Evolutionary conservation across 257 asterid species (phyloP), one percentile per base, ranked within the genome.

Genomic region (Penstemon barbatus): DNA sequence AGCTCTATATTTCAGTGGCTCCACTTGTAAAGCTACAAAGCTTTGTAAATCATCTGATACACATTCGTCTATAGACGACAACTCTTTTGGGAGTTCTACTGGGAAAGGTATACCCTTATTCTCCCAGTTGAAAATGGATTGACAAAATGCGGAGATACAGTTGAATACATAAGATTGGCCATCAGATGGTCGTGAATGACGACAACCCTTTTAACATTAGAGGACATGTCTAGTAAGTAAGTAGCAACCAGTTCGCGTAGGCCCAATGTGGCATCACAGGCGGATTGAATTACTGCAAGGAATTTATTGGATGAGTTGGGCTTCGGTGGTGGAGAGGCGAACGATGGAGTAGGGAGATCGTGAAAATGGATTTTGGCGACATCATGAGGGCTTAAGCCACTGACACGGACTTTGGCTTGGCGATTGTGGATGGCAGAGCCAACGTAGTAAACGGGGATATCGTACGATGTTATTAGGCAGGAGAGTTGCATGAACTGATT

Each of bases 91-190:
- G n/a, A 74, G 57, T 2, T 61, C 52, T 3, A 45, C 5, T 0
- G 80, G 84, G 61, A 82, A 66, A 3, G 87, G 82, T 63, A 48
- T 64, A 36, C 75, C 82, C 3, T 33, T 11, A 1, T 0, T 2
- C n/a, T 69, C 76, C 55, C 65, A 72, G 0, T 25, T n/a, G 37
- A 43, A 50, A 2, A 60, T 40, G 40, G 69, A 43, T n/a, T 13
- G 7, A 15, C 75, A 63, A 40, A 81, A 78, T 0, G 83, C 85
- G 0, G 92, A 80, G 11, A 81, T 38, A 36, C 87, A 75, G 53
- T 78, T 76, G 71, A 84, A 81, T 0, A 59, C 66, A 12, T 82
- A 88, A n/a, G 89, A 82, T 50, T 86, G 0, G 86, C 55, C 82
- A 85, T 79, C 53, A 71, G 4, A 5, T 63, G 25, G 55, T 87